A percentile compares a stretch with the other conserved stretches of the same genome.
Conservation (phyloP, 129 eudicot species). For the Artemisia annua region DNA sequence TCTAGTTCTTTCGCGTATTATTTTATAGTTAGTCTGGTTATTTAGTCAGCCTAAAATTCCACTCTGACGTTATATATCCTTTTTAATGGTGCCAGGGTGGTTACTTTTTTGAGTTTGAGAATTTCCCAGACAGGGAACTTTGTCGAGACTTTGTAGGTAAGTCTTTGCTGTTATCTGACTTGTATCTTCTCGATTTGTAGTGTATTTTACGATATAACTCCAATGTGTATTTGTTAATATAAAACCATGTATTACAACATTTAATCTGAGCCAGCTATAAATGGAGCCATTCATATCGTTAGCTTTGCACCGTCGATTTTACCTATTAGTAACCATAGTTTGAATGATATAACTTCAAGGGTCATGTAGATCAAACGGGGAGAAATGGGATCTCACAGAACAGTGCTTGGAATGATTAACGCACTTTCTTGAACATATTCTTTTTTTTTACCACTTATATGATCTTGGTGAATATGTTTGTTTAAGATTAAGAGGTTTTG, state of each 20-base stretch:
- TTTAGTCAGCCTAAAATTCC: neutral
- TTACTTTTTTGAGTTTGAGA: conserved; percentile 80
- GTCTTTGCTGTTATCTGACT: conserved; percentile 15
- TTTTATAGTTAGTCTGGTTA: neutral
- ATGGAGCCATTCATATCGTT: neutral
- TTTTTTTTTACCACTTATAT: no score
- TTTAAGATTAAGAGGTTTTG: no score
- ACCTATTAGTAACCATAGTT: no score
- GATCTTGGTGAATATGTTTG: no score
- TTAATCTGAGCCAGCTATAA: neutral
- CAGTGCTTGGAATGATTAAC: no score
- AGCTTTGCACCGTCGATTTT: no score
- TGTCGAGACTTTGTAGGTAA: conserved; percentile 89
- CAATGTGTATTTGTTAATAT: neutral
- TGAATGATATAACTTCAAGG: no score
- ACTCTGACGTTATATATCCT: neutral
- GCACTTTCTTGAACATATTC: no score
- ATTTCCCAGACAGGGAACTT: conserved; percentile 72
- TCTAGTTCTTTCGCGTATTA: neutral
- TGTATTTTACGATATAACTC: neutral
- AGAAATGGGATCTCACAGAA: no score
- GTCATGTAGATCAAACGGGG: no score
- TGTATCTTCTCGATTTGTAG: neutral
- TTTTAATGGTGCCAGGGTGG: conserved; percentile 49
- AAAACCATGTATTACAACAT: neutral